These are phyloP conservation scores for Microcos paniculata DNA, from an alignment of 345 rosid genomes.

Conservation along the genomic window DNA sequence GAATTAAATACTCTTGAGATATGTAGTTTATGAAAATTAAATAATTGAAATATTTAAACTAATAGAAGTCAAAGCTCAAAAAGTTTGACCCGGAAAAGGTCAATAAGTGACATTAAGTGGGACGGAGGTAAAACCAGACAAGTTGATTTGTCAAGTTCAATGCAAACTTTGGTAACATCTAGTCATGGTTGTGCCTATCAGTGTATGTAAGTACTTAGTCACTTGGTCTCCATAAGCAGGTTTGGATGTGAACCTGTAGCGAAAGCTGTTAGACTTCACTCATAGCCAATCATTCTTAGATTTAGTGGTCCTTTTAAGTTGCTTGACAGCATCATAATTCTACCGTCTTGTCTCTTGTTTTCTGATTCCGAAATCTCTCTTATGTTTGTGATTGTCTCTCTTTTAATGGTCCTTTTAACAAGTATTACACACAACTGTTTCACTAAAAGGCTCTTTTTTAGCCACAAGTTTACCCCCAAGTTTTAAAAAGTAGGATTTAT, in stretches of 20 bases:
- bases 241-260: neutral
- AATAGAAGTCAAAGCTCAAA: too few species aligned
- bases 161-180: slow-evolving; percentile 7
- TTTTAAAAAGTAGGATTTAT: too few species aligned
- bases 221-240: neutral
- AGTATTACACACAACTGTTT: too few species aligned
- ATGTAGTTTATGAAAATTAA: too few species aligned
- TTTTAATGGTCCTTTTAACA: too few species aligned
- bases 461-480: too few species aligned
- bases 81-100: too few species aligned
- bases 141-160: slow-evolving; percentile 4
- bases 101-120: too few species aligned
- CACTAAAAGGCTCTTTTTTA: too few species aligned
- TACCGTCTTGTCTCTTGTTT: neutral
- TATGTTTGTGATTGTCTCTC: slow-evolving; percentile 2
- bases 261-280: neutral
- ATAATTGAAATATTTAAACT: too few species aligned
- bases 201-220: neutral
- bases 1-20: too few species aligned
- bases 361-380: neutral
- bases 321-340: neutral
- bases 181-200: neutral
- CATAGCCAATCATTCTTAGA: neutral
- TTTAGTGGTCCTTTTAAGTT: neutral
- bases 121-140: too few species aligned